phyloP scores from a whole-genome alignment of 306 rosid species.

The Vigna unguiculata region DNA sequence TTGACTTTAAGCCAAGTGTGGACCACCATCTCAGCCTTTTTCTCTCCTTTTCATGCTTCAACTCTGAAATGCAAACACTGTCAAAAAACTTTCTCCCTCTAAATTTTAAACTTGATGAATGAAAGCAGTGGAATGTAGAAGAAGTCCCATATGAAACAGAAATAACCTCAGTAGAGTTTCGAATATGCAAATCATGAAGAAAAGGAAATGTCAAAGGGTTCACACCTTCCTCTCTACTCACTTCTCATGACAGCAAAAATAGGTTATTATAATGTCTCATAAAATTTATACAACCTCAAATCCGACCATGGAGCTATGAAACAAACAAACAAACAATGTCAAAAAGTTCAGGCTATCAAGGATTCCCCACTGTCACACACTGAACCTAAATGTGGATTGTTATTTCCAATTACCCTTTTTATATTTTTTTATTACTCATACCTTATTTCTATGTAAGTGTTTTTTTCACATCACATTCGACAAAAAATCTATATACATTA shows the following conservation, averaged over 20 bases:
- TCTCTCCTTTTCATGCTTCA: constrained; percentile 24
- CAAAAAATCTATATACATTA: no score
- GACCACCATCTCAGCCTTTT: constrained; percentile 23
- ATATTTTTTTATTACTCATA: not conserved
- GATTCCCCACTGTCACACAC: constrained; percentile 9
- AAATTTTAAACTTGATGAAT: no score
- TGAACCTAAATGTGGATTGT: not conserved
- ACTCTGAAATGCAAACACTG: not conserved
- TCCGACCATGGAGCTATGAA: not conserved
- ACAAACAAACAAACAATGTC: constrained; percentile 16
- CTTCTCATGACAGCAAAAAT: not conserved
- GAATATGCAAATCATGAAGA: no score
- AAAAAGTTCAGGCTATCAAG: not conserved
- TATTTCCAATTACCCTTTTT: not conserved
- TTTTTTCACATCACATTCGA: not conserved
- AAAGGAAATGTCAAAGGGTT: not conserved
- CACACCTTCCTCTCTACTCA: not conserved
- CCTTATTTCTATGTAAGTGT: not conserved
- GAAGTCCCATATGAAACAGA: no score
- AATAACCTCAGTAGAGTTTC: no score
- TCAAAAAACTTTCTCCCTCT: not conserved
- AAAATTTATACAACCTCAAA: not conserved
- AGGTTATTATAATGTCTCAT: not conserved
- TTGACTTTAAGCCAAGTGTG: constrained; percentile 47
- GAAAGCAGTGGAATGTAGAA: no score